Evolutionary conservation across 2,329 filamentous ascomycete genomes (phyloP), one percentile per base, ranked within the genome.

Genomic region (Chaetomium sp.): DNA sequence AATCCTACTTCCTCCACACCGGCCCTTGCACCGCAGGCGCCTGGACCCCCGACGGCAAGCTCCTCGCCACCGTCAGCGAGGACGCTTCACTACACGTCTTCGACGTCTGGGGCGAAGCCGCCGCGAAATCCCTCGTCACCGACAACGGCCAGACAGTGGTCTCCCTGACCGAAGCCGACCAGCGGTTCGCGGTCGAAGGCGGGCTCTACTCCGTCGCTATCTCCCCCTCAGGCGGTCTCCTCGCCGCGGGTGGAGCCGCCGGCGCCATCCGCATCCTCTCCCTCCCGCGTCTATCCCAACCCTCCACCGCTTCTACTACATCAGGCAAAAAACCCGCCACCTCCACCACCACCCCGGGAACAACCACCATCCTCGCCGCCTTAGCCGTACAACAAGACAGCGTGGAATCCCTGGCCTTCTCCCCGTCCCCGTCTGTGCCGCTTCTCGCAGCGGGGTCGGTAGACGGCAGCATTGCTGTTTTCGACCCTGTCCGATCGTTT

Each of bases 1-100:
- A 96, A 74, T 87, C 87, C 33, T 96, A 94, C 75, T 96, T 96
- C 77, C 79, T 95, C 33, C 94, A 97, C 75, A 92, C 88, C 3
- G 87, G 75, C 14, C 75, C 88, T 34, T 95, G 88, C 73, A 97
- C 94, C 1, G 92, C 91, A 6, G 94, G 94, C 57, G 79, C 87
- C 1, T 99, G 94, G 91, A 89, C 89, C 0, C 81, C 89, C 4
- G 91, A 96, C 69, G 94, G 94, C 51, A 84, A 84, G 35, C 76
- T 97, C 12, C 80, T 99, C 1, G 89, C 88, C 6, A 96, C 91
- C 0, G 89, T 97, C 4, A 86, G 86, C 44, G 92, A 97, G 69
- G 92, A 97, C 71, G 81, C 84, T 56, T 91, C 86, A 64, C 79
- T 99, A 56, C 92, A 91, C 70, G 91, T 96, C 32, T 96, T 90